Percentiles rank a stretch among this genome's conserved stretches.
These are phyloP conservation scores for Neoarthrinium moseri DNA, from an alignment of 2,329 filamentous ascomycete genomes.

Conservation along the genomic window DNA sequence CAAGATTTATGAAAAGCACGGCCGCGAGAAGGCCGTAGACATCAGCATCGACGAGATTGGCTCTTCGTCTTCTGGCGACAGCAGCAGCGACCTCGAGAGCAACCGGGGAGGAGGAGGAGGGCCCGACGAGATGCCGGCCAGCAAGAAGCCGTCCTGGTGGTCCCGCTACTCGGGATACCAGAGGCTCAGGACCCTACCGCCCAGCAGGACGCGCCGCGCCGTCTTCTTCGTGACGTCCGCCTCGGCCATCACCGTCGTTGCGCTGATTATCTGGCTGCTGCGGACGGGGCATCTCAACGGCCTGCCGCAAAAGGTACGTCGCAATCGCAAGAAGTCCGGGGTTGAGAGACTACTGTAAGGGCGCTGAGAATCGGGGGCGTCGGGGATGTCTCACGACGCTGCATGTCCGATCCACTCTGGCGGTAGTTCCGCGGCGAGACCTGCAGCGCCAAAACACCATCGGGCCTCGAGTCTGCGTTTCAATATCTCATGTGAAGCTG, in stretches of 20 bases:
- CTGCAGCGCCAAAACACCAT: too few species aligned
- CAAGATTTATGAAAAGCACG: not conserved
- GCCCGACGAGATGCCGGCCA: conserved; percentile 2
- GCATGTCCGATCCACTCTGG: not conserved
- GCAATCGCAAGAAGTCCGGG: too few species aligned
- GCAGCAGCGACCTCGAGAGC: conserved; percentile 7
- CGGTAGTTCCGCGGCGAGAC: not conserved
- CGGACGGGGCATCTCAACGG: conserved; percentile 1
- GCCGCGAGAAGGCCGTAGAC: not conserved
- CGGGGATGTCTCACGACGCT: not conserved
- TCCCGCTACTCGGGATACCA: conserved; percentile 11
- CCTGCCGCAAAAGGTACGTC: not conserved
- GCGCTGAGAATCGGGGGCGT: too few species aligned
- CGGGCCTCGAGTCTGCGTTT: too few species aligned
- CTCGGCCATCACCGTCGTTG: conserved; percentile 12
- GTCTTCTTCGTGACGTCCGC: conserved; percentile 12
- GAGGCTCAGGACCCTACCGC: conserved; percentile 2
- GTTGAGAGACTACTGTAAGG: too few species aligned
- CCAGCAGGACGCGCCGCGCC: conserved; percentile 8
- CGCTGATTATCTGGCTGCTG: conserved; percentile 11
- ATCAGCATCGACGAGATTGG: not conserved
- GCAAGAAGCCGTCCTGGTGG: conserved; percentile 12
- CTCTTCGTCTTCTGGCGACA: not conserved
- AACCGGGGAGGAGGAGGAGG: not conserved
- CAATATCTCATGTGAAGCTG: too few species aligned